A percentile compares a stretch with the other conserved stretches of the same genome.
Conservation (phyloP, 441 rosid genomes). For the Eugenia klotzschiana region DNA sequence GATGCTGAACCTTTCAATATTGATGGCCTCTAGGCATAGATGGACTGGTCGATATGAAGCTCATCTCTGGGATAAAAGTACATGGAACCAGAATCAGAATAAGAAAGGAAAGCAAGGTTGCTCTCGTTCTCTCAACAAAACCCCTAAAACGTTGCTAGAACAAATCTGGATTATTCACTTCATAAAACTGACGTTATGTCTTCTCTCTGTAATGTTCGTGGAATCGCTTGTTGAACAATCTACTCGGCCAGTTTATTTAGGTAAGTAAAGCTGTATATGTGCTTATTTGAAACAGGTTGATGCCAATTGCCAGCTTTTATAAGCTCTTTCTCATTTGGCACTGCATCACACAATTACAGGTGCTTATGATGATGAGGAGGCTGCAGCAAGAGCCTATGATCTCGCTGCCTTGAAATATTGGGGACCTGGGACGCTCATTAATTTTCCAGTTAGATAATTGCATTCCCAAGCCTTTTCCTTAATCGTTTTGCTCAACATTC, state of each 20-base stretch:
- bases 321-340: not conserved
- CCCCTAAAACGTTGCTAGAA: not conserved
- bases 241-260: slow-evolving; percentile 56
- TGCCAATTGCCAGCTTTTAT: not conserved
- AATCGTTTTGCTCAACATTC: not conserved
- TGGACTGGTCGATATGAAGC: slow-evolving; percentile 83
- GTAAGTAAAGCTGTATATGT: slow-evolving; percentile 20
- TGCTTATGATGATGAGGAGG: slow-evolving; percentile 77
- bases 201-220: slow-evolving; percentile 6
- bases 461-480: not conserved
- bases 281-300: not conserved
- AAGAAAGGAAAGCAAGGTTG: slow-evolving; percentile 77
- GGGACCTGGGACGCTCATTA: slow-evolving; percentile 74
- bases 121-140: not conserved
- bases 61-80: slow-evolving; percentile 75
- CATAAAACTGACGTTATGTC: slow-evolving; percentile 19
- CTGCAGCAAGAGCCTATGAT: slow-evolving; percentile 77
- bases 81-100: slow-evolving; percentile 75
- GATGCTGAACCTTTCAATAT: not conserved
- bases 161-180: not conserved
- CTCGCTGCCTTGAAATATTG: slow-evolving; percentile 70
- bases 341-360: slow-evolving; percentile 20
- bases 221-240: slow-evolving; percentile 11
- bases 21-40: slow-evolving; percentile 36
- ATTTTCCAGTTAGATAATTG: slow-evolving; percentile 42